A percentile compares a stretch with the other conserved stretches of the same genome.
Evolutionary conservation across 108 stramenopile genomes (phyloP).

Genomic region (Cyclotella kingstonii): DNA sequence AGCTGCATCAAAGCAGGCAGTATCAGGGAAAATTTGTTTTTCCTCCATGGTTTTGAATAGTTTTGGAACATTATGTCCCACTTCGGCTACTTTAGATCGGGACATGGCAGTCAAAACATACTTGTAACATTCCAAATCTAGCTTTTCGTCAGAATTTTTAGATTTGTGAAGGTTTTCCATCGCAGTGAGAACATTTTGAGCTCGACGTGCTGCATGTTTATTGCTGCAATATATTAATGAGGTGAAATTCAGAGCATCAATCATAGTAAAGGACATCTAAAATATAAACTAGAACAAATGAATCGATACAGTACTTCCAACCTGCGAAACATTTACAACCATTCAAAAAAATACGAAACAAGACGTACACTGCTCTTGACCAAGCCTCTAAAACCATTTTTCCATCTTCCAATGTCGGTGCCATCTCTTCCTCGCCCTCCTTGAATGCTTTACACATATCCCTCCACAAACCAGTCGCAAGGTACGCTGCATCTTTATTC

Average conservation of each 20-base stretch:
- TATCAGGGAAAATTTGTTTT: constrained; percentile 60
- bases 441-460: constrained; percentile 49
- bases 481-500: constrained; percentile 51
- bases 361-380: constrained; percentile 57
- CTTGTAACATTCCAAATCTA: constrained; percentile 63
- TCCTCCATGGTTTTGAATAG: constrained; percentile 66
- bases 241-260: not conserved
- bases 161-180: constrained; percentile 48
- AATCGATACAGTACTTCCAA: not conserved
- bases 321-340: not conserved
- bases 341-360: not conserved
- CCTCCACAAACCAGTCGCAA: constrained; percentile 76
- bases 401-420: constrained; percentile 77
- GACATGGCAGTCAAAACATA: constrained; percentile 51
- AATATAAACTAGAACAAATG: not conserved
- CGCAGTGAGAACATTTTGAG: constrained; percentile 50
- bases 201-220: constrained; percentile 62
- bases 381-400: constrained; percentile 71
- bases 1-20: constrained; percentile 65
- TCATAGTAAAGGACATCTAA: constrained; percentile 4
- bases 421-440: constrained; percentile 53
- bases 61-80: constrained; percentile 46
- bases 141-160: constrained; percentile 47
- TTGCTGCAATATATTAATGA: constrained; percentile 35
- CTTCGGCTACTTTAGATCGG: constrained; percentile 25